Evolutionary conservation across 1,284 basidiomycete species (phyloP).

Genomic region (Ustilago hordei): DNA sequence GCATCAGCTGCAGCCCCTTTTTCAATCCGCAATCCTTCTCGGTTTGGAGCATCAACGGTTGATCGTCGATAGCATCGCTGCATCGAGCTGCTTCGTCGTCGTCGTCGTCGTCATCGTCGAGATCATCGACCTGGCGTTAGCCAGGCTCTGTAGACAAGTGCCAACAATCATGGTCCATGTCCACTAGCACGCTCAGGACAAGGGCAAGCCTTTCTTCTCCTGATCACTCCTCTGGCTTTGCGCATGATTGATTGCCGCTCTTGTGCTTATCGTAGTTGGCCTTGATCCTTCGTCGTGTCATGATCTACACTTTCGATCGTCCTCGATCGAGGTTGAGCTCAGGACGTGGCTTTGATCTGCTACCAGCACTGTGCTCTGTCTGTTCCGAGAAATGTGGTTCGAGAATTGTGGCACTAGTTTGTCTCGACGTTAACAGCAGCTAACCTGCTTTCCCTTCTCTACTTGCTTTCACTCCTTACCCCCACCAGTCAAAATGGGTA

Average conservation of each 20-base stretch:
- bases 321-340: neutral
- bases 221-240: neutral
- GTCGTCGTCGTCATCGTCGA: slow-evolving; percentile 4
- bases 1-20: slow-evolving; percentile 22
- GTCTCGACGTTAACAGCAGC: neutral
- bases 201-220: neutral
- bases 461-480: neutral
- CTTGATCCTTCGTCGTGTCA: neutral
- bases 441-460: slow-evolving; percentile 1
- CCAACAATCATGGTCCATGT: neutral
- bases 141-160: neutral
- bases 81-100: slow-evolving; percentile 2
- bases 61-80: neutral
- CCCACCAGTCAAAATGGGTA: slow-evolving; percentile 57
- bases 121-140: neutral
- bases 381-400: too few species aligned
- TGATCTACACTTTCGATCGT: neutral
- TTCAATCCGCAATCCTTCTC: neutral
- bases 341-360: neutral
- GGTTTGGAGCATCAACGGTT: neutral
- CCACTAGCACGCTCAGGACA: neutral
- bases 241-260: slow-evolving; percentile 1
- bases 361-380: neutral
- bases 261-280: neutral
- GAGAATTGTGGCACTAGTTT: too few species aligned